Evolutionary conservation across 345 rosid species (phyloP).

Genomic region (Arabidopsis suecica): DNA sequence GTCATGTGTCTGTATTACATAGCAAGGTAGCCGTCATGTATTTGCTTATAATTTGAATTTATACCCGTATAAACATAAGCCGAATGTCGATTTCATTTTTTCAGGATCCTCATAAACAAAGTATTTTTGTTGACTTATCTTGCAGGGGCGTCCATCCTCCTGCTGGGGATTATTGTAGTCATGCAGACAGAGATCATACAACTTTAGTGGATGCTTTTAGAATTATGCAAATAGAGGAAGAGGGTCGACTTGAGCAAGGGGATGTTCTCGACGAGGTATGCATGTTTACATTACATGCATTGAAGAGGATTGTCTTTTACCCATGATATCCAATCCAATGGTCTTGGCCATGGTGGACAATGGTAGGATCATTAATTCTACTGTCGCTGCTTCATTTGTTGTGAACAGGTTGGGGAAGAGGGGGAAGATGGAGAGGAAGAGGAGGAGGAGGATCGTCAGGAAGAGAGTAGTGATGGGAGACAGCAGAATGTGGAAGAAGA

Average conservation of each 20-base stretch:
- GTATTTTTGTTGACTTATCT: constrained; percentile 36
- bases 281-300: constrained; percentile 12
- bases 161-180: constrained; percentile 64
- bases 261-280: constrained; percentile 71
- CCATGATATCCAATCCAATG: not conserved
- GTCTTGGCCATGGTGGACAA: not conserved
- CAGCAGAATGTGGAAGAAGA: constrained; percentile 83
- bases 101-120: constrained; percentile 18
- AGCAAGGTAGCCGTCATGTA: constrained; percentile 7
- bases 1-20: constrained; percentile 16
- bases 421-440: constrained; percentile 7
- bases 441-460: constrained; percentile 52
- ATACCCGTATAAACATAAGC: not conserved
- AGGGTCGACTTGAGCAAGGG: constrained; percentile 72
- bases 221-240: constrained; percentile 80
- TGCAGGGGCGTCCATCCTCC: constrained; percentile 71
- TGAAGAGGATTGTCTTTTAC: constrained; percentile 12
- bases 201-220: constrained; percentile 90
- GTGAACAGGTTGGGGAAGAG: constrained; percentile 38
- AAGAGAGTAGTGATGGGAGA: constrained; percentile 62
- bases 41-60: constrained; percentile 13
- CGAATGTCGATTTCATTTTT: not conserved
- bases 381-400: not conserved
- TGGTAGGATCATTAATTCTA: not conserved
- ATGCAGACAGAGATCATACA: constrained; percentile 60